These are phyloP conservation scores for Nicotiana tabacum DNA, from an alignment of 257 asterid species.

Conservation along the genomic window DNA sequence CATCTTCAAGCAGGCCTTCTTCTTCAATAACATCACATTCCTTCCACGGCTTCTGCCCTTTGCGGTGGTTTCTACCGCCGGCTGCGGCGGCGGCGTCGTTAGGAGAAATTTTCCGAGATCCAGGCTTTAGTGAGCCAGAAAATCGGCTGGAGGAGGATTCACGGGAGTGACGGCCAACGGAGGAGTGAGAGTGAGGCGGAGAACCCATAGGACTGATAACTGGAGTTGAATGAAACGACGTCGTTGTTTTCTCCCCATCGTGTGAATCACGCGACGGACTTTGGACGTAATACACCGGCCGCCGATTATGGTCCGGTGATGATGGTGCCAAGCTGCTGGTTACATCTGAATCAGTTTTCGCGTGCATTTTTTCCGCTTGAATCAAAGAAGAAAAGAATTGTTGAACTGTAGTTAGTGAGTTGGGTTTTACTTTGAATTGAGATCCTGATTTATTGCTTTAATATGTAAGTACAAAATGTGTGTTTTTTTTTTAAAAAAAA, in stretches of 20 bases:
- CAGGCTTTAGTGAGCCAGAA: slow-evolving; percentile 72
- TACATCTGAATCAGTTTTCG: slow-evolving; percentile 73
- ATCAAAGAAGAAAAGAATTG: not conserved
- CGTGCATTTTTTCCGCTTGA: slow-evolving; percentile 41
- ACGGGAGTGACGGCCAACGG: slow-evolving; percentile 79
- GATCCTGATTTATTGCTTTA: not conserved
- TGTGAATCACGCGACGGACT: slow-evolving; percentile 91
- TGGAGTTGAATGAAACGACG: slow-evolving; percentile 80
- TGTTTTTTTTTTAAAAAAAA: not conserved
- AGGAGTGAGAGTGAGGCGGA: slow-evolving; percentile 77
- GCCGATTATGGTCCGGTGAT: slow-evolving; percentile 73
- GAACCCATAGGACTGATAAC: slow-evolving; percentile 67
- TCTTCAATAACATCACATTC: slow-evolving; percentile 88
- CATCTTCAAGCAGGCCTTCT: slow-evolving; percentile 78
- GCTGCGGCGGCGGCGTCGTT: slow-evolving; percentile 40
- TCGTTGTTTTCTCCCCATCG: slow-evolving; percentile 82
- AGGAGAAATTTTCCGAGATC: slow-evolving; percentile 64
- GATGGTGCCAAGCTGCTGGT: slow-evolving; percentile 86
- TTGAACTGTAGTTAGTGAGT: not conserved
- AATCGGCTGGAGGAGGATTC: slow-evolving; percentile 88
- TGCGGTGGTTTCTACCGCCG: slow-evolving; percentile 17
- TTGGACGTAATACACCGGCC: slow-evolving; percentile 75
- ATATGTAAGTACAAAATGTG: not conserved
- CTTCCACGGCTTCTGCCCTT: slow-evolving; percentile 54
- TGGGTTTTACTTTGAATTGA: not conserved